Base-by-base conservation (phyloP, 768 basidiomycete genomes). In the Termitomyces titanicus region DNA sequence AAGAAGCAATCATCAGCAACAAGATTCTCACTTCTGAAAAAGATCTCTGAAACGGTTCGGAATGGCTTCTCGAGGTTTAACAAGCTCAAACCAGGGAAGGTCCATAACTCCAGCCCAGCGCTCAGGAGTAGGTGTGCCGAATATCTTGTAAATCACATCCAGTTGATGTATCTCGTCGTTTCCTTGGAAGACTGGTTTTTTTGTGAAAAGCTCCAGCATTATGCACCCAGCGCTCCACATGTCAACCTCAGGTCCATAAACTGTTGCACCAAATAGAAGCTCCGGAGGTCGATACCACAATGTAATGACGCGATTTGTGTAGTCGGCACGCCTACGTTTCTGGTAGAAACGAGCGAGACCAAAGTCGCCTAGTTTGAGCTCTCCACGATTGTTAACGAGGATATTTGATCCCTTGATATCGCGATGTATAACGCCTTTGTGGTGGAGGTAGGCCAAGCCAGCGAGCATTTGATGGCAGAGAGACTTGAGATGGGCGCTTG, bases 211-310 rank as follows among this genome's bases (percentile, higher is more conserved):
- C 70, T 99, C 97, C 43, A 99, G 83, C 89, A 98, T 98, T 63
- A 99, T 99, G 70, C 97, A 98, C 42, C 97, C 97, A 39, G 97
- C 97, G 69, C 94, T 96, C 97, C 97, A 99, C 88, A 98, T 97
- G 65, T 99, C 97, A 22, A 99, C 96, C 66, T 96, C 95, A 5
- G 94, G 88, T 2, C 94, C 95, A 72, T 99, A 99, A 12, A 94
- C 84, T 0, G 97, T 99, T 29, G 94, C 92, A 27, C 97, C 97
- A 63, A 98, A 87, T 38, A 99, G 73, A 20, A 99, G 77, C 66
- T 99, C 97, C 10, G 96, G 97, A 5, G 94, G 92, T 54, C 97
- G 82, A 70, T 99, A 99, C 97, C 97, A 98, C 47, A 97, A 80
- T 0, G 97, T 99, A 61, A 99, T 98, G 47, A 99, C 97, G 31